Base-by-base conservation (phyloP, 176 grass and related monocot genomes). In the Hsuehochloa calcarea region DNA sequence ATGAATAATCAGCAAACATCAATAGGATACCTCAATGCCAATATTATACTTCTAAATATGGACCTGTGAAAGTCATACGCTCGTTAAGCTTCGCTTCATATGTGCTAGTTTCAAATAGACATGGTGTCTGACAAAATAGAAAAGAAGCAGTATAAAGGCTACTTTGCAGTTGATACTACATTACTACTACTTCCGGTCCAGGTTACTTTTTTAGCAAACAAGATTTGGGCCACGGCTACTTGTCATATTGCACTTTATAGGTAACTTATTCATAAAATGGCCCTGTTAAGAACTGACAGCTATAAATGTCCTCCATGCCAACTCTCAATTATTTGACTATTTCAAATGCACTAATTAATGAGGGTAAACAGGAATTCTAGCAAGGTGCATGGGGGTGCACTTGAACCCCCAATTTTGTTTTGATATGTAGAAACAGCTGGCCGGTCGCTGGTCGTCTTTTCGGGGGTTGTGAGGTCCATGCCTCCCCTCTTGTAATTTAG, bases 1-100 rank as follows among this genome's bases (percentile, higher is more conserved):
- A 83, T 49, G 29, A 79, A 74, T 87, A 74, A 74, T 90, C 68
- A 90, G 43, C 51, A 79, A 68, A 22, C 34, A 69, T 62, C 20
- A 49, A 35, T 49, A 81, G 1, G 43, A 68, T 29, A 80, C 31
- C 34, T 70, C 50, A 52, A 31, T 43, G 62, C 15, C 74, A 67
- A 51, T 84, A 26, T 20, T 72, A 26, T 65, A 68, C 29, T 75
- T 77, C 41, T 34, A 61, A 75, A 26, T 9, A 70, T 51, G 68
- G 70, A 69, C 34, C 12, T 49, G 54, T n/a, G 19, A n/a, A 80
- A 80, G 13, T 15, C 25, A 80, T 26, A 19, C 43, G 4, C 20
- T 50, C 31, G 0, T 65, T 74, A 49, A 75, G 60, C 71, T 65
- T 65, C 3, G 4, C 45, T 51, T 35, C 45, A 27, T 8, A 85